Conservation (phyloP, 352 stramenopile genomes). For the Pythium volutum region DNA sequence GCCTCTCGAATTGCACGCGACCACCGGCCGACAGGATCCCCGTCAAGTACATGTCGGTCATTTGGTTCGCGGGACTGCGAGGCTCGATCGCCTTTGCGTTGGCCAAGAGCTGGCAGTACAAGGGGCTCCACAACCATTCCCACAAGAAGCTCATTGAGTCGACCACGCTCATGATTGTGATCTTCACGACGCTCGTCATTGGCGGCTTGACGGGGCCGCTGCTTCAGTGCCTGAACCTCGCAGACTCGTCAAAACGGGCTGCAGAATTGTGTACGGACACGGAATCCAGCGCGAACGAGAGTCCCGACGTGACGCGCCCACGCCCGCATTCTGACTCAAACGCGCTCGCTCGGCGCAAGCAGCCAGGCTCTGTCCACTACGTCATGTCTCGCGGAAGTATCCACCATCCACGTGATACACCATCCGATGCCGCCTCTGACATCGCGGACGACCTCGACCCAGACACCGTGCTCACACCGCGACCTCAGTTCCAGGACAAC, state of each 20-base stretch:
- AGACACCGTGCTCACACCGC: constrained; percentile 54
- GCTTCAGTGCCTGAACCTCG: constrained; percentile 46
- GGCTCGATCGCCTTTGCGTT: constrained; percentile 93
- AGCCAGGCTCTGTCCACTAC: constrained; percentile 53
- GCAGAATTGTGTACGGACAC: not conserved
- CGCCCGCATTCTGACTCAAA: constrained; percentile 7
- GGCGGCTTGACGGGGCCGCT: constrained; percentile 74
- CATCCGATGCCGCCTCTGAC: constrained; percentile 6
- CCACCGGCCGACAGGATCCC: constrained; percentile 55
- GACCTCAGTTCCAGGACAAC: constrained; percentile 66
- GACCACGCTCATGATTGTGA: constrained; percentile 84
- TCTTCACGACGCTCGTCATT: constrained; percentile 84
- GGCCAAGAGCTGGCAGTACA: constrained; percentile 83
- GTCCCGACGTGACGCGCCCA: constrained; percentile 23
- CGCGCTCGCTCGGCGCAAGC: constrained; percentile 23
- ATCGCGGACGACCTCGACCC: constrained; percentile 26
- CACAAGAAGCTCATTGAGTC: constrained; percentile 83
- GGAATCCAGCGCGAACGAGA: constrained; percentile 25
- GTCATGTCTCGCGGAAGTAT: constrained; percentile 38
- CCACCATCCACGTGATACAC: constrained; percentile 21
- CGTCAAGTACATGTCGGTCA: constrained; percentile 73
- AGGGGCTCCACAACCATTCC: constrained; percentile 57
- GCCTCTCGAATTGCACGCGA: constrained; percentile 69
- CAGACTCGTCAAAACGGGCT: constrained; percentile 27
- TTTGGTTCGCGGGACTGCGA: constrained; percentile 92